A percentile compares a stretch with the other conserved stretches of the same genome.
Conservation (phyloP, 2,329 filamentous ascomycete genomes). For the Colletotrichum graminicola region DNA sequence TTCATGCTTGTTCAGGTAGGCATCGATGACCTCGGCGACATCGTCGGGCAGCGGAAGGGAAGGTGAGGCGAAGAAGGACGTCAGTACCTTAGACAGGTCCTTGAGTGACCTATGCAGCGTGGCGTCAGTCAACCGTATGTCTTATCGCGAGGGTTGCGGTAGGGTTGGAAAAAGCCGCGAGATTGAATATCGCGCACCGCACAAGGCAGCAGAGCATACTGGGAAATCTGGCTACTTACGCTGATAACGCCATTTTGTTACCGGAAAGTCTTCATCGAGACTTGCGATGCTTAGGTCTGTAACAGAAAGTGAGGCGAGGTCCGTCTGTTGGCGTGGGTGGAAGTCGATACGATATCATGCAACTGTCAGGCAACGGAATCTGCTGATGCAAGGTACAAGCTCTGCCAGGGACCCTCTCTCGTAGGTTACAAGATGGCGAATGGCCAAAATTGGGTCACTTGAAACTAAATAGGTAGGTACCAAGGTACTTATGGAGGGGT, state of each 20-base stretch:
- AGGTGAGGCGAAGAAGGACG: slow-evolving; percentile 59
- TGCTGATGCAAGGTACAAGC: slow-evolving; percentile 43
- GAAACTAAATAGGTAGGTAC: neutral
- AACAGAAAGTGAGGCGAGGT: slow-evolving; percentile 24
- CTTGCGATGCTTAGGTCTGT: slow-evolving; percentile 28
- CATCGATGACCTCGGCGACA: slow-evolving; percentile 70
- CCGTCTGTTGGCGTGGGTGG: slow-evolving; percentile 19
- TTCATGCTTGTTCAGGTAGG: slow-evolving; percentile 76
- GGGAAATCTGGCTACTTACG: slow-evolving; percentile 45
- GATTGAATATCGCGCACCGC: slow-evolving; percentile 36
- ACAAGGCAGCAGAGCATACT: slow-evolving; percentile 12
- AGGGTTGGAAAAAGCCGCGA: slow-evolving; percentile 5
- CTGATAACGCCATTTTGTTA: slow-evolving; percentile 47
- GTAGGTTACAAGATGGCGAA: slow-evolving; percentile 19
- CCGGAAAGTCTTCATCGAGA: slow-evolving; percentile 36
- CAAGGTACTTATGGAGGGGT: neutral
- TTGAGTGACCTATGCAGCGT: slow-evolving; percentile 63
- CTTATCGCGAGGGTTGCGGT: slow-evolving; percentile 12
- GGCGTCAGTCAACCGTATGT: slow-evolving; percentile 17
- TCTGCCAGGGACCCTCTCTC: slow-evolving; percentile 36
- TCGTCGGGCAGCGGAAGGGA: slow-evolving; percentile 75
- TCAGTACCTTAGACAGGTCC: slow-evolving; percentile 71
- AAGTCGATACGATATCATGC: slow-evolving; percentile 35
- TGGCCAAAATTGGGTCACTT: slow-evolving; percentile 34
- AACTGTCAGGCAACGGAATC: slow-evolving; percentile 40